Conservation (phyloP, 2,329 filamentous ascomycete species). For the Fusarium subglutinans region DNA sequence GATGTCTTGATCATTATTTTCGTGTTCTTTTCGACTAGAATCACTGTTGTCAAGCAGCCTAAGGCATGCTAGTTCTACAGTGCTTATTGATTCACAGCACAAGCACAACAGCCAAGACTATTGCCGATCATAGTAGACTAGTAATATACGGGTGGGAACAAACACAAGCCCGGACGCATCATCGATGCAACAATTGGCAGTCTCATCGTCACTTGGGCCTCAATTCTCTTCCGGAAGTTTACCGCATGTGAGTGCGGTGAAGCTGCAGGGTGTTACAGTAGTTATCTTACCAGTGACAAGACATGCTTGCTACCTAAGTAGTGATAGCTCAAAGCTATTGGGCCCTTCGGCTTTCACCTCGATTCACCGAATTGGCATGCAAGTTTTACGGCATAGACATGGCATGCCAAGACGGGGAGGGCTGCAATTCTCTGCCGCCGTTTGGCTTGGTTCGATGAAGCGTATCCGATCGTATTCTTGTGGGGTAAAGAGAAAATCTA, state of each 20-base stretch:
- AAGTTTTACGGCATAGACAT: neutral
- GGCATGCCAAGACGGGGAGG: conserved; percentile 16
- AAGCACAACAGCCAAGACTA: neutral
- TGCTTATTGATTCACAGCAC: neutral
- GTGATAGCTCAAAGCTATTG: neutral
- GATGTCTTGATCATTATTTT: neutral
- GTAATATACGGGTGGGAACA: neutral
- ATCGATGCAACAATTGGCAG: neutral
- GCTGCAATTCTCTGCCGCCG: neutral
- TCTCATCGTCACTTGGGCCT: conserved; percentile 9
- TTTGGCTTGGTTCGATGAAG: conserved; percentile 16
- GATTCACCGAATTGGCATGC: conserved; percentile 16
- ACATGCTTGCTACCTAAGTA: neutral
- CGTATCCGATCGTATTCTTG: conserved; percentile 7
- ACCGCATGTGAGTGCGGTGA: conserved; percentile 1
- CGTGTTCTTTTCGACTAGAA: neutral
- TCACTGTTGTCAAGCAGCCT: neutral
- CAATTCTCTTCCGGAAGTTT: conserved; percentile 16
- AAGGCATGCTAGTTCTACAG: neutral
- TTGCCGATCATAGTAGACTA: conserved; percentile 1
- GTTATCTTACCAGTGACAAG: neutral
- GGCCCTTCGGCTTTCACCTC: conserved; percentile 22
- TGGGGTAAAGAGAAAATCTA: conserved; percentile 5
- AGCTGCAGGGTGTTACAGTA: neutral
- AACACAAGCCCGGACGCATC: neutral